A percentile compares a stretch with the other conserved stretches of the same genome.
phyloP scores from a whole-genome alignment of 2,329 filamentous ascomycete species.

The Chaetomiaceae sp. region DNA sequence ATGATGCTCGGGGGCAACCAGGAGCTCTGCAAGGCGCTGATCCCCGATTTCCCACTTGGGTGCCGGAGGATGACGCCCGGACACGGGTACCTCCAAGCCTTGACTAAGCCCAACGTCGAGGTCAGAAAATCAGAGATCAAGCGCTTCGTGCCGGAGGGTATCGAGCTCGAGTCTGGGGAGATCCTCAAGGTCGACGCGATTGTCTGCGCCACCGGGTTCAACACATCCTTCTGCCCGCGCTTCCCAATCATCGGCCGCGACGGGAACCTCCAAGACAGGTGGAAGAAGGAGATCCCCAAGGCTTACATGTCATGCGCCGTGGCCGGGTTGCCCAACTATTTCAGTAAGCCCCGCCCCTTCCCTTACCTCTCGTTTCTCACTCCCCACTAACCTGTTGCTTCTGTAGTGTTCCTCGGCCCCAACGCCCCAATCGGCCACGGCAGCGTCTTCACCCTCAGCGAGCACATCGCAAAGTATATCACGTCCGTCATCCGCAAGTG shows the following conservation, averaged over 20 bases:
- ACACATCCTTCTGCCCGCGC: conserved; percentile 48
- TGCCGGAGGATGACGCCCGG: conserved; percentile 49
- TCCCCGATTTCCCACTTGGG: conserved; percentile 47
- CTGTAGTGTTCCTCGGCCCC: conserved; percentile 49
- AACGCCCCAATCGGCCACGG: conserved; percentile 49
- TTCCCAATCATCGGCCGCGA: conserved; percentile 47
- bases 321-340: conserved; percentile 51
- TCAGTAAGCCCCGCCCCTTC: conserved; percentile 37
- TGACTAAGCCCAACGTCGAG: conserved; percentile 45
- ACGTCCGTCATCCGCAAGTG: conserved; percentile 45
- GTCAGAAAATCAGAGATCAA: conserved; percentile 44
- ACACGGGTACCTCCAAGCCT: conserved; percentile 44
- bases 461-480: conserved; percentile 51
- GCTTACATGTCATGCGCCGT: conserved; percentile 54
- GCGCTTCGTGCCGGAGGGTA: conserved; percentile 43
- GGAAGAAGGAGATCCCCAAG: conserved; percentile 40
- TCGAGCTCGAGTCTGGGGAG: conserved; percentile 45
- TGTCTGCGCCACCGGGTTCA: conserved; percentile 55
- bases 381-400: conserved; percentile 3
- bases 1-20: conserved; percentile 44
- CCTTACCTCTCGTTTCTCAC: background rate
- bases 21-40: conserved; percentile 46
- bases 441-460: conserved; percentile 46
- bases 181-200: conserved; percentile 51
- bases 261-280: conserved; percentile 49